These are phyloP conservation scores for Auxenochlorella protothecoides DNA, from an alignment of 139 green algal genomes.

Conservation along the genomic window DNA sequence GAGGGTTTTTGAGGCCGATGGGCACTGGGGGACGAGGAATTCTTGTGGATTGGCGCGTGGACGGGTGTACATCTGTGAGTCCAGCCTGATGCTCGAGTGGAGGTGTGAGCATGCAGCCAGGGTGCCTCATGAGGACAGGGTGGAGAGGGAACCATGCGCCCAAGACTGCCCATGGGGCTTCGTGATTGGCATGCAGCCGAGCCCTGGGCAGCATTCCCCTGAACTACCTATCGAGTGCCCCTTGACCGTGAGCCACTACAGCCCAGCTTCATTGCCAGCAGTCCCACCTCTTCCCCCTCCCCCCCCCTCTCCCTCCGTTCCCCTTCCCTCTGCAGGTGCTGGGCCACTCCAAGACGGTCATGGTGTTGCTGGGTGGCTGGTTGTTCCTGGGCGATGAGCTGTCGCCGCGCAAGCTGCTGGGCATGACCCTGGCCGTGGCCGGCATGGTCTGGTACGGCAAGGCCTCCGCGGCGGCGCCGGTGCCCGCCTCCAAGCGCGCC, in stretches of 20 bases:
- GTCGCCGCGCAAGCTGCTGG: slow-evolving; percentile 40
- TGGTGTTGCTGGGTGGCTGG: slow-evolving; percentile 68
- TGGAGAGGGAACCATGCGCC: slow-evolving; percentile 1
- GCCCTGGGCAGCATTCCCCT: not conserved
- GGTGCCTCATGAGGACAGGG: slow-evolving; percentile 44
- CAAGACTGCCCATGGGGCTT: not conserved
- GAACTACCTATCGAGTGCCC: not conserved
- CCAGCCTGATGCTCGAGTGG: no score
- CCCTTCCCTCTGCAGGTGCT: slow-evolving; percentile 54
- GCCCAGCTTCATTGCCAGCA: no score
- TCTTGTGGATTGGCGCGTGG: no score
- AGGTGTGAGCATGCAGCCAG: no score
- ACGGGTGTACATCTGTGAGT: no score
- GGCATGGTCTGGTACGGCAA: slow-evolving; percentile 68
- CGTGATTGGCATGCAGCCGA: not conserved
- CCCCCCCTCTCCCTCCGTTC: not conserved
- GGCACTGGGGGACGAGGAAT: no score
- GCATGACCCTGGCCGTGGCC: slow-evolving; percentile 61
- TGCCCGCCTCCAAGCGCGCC: no score
- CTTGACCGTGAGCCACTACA: no score
- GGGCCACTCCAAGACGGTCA: slow-evolving; percentile 75
- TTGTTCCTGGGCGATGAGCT: slow-evolving; percentile 60
- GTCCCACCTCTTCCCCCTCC: not conserved
- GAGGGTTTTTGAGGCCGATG: not conserved
- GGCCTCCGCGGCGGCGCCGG: not conserved